These are phyloP conservation scores for Alisma plantagoaquatica DNA, from an alignment of 106 monocot species.

Conservation along the genomic window DNA sequence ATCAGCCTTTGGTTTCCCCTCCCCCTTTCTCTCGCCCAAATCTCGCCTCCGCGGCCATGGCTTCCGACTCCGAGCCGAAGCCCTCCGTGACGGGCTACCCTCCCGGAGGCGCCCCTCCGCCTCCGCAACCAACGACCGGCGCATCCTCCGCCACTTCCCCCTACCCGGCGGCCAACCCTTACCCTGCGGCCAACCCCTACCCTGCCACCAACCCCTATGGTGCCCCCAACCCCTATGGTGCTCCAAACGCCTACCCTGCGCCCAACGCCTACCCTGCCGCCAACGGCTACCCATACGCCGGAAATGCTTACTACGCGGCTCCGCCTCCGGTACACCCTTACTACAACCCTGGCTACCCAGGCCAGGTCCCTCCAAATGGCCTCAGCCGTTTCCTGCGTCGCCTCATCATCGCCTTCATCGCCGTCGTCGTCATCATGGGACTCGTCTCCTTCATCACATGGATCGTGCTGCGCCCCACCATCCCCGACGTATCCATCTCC, in stretches of 20 bases:
- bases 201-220: not conserved
- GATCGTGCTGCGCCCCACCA: slow-evolving; percentile 38
- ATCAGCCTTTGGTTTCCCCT: no score
- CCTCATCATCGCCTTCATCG: slow-evolving; percentile 18
- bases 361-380: not conserved
- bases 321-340: no score
- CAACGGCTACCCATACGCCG: no score
- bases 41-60: no score
- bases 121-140: no score
- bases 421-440: slow-evolving; percentile 25
- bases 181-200: not conserved
- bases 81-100: not conserved
- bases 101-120: no score
- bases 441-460: slow-evolving; percentile 28
- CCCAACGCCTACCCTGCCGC: no score
- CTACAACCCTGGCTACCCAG: not conserved
- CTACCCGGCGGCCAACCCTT: no score
- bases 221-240: not conserved
- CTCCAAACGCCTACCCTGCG: slow-evolving; percentile 3
- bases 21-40: no score
- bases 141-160: no score
- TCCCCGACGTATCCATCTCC: slow-evolving; percentile 28
- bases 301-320: no score
- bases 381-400: slow-evolving; percentile 19
- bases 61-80: not conserved